Conservation (phyloP, 2,329 filamentous ascomycete species). For the Pseudogymnoascus sp. region DNA sequence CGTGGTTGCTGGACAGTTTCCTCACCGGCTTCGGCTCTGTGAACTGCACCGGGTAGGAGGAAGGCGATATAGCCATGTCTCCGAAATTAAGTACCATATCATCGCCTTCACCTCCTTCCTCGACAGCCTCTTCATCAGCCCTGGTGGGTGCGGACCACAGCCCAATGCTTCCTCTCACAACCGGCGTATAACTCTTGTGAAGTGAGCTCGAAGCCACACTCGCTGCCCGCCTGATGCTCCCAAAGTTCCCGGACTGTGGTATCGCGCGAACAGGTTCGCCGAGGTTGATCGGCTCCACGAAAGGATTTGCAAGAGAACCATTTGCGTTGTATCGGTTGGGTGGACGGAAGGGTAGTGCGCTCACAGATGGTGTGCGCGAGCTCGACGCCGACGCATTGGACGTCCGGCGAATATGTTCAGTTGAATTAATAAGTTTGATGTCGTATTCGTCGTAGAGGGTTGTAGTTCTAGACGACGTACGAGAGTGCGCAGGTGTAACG, state of each 20-base stretch:
- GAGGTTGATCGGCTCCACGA: neutral
- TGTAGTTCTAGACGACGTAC: slow-evolving; percentile 31
- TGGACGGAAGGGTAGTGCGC: neutral
- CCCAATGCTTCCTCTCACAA: slow-evolving; percentile 35
- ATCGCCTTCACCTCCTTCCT: slow-evolving; percentile 29
- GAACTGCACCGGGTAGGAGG: neutral
- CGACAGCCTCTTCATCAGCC: slow-evolving; percentile 45
- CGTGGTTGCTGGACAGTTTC: neutral
- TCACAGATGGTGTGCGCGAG: slow-evolving; percentile 27
- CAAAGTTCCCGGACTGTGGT: slow-evolving; percentile 17
- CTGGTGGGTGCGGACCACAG: slow-evolving; percentile 41
- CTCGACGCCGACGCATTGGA: slow-evolving; percentile 31
- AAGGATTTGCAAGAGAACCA: neutral
- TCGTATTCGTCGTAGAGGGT: slow-evolving; percentile 60
- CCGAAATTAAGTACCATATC: slow-evolving; percentile 46
- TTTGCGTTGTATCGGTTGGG: slow-evolving; percentile 1
- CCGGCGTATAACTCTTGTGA: slow-evolving; percentile 19
- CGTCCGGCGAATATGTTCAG: slow-evolving; percentile 59
- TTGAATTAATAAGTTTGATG: slow-evolving; percentile 66
- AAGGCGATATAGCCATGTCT: neutral
- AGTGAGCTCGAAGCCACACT: slow-evolving; percentile 22
- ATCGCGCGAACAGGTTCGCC: neutral
- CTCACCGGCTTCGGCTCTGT: neutral
- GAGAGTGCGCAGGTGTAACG: slow-evolving; percentile 33
- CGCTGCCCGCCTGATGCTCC: slow-evolving; percentile 29